These are phyloP conservation scores for Candida suzukii DNA, from an alignment of 805 yeast genomes.

Conservation along the genomic window DNA sequence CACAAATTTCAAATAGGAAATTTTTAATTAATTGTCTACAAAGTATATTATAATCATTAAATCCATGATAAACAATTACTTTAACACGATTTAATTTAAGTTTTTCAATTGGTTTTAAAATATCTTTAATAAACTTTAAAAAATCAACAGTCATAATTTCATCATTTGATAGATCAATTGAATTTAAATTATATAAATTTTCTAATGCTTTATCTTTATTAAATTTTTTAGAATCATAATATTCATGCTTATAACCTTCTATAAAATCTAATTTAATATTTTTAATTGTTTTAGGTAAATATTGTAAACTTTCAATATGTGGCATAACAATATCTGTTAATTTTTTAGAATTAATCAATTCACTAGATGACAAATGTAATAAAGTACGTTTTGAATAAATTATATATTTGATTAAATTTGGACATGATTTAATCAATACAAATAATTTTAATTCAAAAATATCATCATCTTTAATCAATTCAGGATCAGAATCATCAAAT, in stretches of 20 bases:
- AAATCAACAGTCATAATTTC: constrained; percentile 22
- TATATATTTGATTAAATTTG: constrained; percentile 6
- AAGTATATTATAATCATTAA: constrained; percentile 31
- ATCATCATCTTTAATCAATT: constrained; percentile 1
- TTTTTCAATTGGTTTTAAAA: constrained; percentile 1
- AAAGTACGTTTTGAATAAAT: constrained; percentile 8
- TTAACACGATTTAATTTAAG: constrained; percentile 27
- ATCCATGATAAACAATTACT: constrained; percentile 39
- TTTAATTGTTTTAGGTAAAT: constrained; percentile 8
- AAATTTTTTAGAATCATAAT: not conserved
- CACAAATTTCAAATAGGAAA: constrained; percentile 24
- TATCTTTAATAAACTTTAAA: constrained; percentile 21
- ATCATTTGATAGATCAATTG: constrained; percentile 9
- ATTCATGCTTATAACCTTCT: constrained; percentile 4
- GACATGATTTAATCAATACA: constrained; percentile 12
- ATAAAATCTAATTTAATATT: constrained; percentile 11
- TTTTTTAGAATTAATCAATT: constrained; percentile 3
- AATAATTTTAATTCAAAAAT: constrained; percentile 16
- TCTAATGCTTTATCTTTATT: constrained; percentile 3
- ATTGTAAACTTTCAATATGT: constrained; percentile 11
- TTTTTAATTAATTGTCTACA: constrained; percentile 23
- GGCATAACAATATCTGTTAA: constrained; percentile 11
- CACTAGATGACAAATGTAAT: constrained; percentile 3
- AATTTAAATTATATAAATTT: constrained; percentile 1
- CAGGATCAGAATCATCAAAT: constrained; percentile 16